phyloP scores from a whole-genome alignment of 2,329 filamentous ascomycete genomes.

The Rhynchosporium agropyri region DNA sequence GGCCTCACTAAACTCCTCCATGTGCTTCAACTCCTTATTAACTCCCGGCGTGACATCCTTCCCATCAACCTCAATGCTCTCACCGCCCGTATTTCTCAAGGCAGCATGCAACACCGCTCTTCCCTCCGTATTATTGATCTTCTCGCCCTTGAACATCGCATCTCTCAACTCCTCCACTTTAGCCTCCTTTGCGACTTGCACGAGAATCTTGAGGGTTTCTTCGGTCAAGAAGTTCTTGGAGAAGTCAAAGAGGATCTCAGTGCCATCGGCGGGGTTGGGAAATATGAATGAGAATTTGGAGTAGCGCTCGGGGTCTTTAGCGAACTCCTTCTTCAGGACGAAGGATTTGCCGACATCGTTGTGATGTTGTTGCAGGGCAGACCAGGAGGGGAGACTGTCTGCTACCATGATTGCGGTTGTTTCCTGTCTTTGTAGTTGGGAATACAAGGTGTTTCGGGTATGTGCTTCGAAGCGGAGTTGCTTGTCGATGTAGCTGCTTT shows the following conservation, averaged over 20 bases:
- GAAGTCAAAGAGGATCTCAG: conserved; percentile 96
- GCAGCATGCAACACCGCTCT: conserved; percentile 95
- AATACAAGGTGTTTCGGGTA: conserved; percentile 3
- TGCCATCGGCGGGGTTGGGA: conserved; percentile 72
- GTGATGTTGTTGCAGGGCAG: conserved; percentile 88
- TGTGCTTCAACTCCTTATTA: conserved; percentile 89
- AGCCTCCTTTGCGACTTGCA: conserved; percentile 90
- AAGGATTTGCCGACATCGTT: conserved; percentile 84
- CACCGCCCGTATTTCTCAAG: conserved; percentile 84
- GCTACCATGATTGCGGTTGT: conserved; percentile 64
- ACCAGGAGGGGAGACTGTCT: conserved; percentile 85
- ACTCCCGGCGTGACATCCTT: conserved; percentile 93
- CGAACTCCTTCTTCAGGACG: conserved; percentile 90
- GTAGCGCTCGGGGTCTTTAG: conserved; percentile 85
- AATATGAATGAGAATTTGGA: conserved; percentile 88
- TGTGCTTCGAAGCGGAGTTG: conserved; percentile 21
- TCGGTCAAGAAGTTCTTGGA: conserved; percentile 98
- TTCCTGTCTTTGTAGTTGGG: neutral
- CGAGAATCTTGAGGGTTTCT: conserved; percentile 83
- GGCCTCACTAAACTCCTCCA: conserved; percentile 97
- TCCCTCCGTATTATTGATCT: conserved; percentile 99
- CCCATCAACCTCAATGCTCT: conserved; percentile 83
- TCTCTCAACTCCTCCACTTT: conserved; percentile 91
- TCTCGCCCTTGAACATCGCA: conserved; percentile 95
- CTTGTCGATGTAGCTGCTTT: conserved; percentile 18